These are phyloP conservation scores for Ensete glaucum DNA, from an alignment of 176 grass and related monocot genomes.

Conservation along the genomic window DNA sequence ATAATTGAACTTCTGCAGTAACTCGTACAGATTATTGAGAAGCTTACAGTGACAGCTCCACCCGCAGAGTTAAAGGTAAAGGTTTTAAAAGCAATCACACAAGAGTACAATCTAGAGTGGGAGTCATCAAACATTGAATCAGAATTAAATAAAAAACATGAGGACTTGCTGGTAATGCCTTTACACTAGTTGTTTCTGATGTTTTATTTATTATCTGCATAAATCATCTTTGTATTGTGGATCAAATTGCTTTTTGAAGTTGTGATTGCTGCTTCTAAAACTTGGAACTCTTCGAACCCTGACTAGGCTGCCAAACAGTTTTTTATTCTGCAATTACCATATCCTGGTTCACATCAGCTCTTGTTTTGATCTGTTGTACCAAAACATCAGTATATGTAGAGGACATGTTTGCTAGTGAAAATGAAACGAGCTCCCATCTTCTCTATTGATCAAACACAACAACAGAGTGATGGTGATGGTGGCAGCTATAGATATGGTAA, in stretches of 20 bases:
- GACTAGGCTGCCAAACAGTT: neutral
- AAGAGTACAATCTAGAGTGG: slow-evolving; percentile 81
- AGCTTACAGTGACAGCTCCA: slow-evolving; percentile 81
- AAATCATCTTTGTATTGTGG: neutral
- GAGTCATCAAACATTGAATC: slow-evolving; percentile 79
- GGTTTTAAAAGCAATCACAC: slow-evolving; percentile 71
- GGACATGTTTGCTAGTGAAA: neutral
- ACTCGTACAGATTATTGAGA: slow-evolving; percentile 85
- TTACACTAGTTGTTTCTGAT: slow-evolving; percentile 24
- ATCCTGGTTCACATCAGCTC: neutral
- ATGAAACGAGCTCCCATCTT: neutral
- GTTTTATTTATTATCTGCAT: neutral
- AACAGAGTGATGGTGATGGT: neutral
- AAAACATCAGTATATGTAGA: neutral
- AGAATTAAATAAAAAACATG: slow-evolving; percentile 82
- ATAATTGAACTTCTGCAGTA: neutral
- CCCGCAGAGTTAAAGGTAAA: slow-evolving; percentile 74
- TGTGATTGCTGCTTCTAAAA: neutral
- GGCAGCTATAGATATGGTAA: neutral
- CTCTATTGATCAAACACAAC: neutral
- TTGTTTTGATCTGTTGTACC: neutral
- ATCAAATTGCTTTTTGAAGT: neutral
- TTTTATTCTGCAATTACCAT: neutral
- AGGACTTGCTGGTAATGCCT: slow-evolving; percentile 69
- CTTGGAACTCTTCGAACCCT: neutral